Base-by-base conservation (phyloP, 108 stramenopile genomes). In the Skeletonema potamos region DNA sequence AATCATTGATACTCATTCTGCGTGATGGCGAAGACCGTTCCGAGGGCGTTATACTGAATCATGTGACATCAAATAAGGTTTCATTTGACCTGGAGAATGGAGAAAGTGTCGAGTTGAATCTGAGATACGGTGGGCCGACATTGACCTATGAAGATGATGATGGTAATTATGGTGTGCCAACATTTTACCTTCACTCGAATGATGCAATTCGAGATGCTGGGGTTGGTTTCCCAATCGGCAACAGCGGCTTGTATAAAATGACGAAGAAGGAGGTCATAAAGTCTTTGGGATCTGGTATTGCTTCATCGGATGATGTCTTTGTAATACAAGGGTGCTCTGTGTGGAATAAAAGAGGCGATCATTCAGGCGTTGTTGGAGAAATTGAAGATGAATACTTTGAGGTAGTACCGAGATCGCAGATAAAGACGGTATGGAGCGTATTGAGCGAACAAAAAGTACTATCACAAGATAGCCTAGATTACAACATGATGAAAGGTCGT, bases 101-200 rank as follows among this genome's bases (percentile, higher is more conserved):
- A 57, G 54, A 51, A 57, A 61, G 26, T 11, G 46, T 61, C 22
- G 66, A 58, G 3, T 46, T 89, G 26, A 44, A 81, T 13, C 58
- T 89, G 46, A 72, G 89, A 11, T 89, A 87, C 33, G 89, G 89
- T 32, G 89, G 89, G 1, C 83, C 79, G 0, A 34, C 70, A 12
- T 36, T 71, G 57, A 60, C 66, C 29, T 48, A 44, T 20, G 60
- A 29, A 34, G 67, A 63, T 10, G 73, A 73, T 13, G 68, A 54
- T 17, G 74, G 51, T 6, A 62, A 62, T 27, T 58, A 67, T 11
- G 64, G 20, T 64, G 67, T 62, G 3, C 78, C 71, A n/a, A 60
- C 62, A 60, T 27, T 46, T 67, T 69, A 85, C 73, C 82, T 90
- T 6, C 85, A 90, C 41, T 65, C 66, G 24, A 75, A 33, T 43